These are phyloP conservation scores for Solanum ossicruentum DNA, from an alignment of 257 asterid genomes.

Conservation along the genomic window DNA sequence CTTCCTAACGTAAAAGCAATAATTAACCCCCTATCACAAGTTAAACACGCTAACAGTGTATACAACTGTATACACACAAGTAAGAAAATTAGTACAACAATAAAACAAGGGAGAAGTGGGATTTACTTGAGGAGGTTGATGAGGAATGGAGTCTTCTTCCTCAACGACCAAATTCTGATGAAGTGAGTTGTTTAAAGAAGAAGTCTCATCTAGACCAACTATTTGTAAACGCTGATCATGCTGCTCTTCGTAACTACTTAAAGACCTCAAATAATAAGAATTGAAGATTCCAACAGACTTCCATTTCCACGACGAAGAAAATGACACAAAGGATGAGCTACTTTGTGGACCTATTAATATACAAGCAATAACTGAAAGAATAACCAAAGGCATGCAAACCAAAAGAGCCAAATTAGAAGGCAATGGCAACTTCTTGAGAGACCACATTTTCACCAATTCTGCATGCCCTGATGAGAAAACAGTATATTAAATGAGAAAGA, in stretches of 20 bases:
- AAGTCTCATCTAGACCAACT: background rate
- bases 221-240: background rate
- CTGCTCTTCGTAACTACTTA: background rate
- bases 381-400: constrained; percentile 14
- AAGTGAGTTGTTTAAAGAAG: background rate
- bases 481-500: background rate
- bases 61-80: background rate
- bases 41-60: background rate
- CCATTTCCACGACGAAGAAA: constrained; percentile 11
- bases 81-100: background rate
- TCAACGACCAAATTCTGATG: background rate
- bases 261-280: constrained; percentile 2
- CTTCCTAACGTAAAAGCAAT: background rate
- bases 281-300: constrained; percentile 5
- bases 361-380: constrained; percentile 7
- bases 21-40: background rate
- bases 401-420: constrained; percentile 1
- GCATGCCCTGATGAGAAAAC: background rate
- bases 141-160: background rate
- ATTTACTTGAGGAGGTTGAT: background rate
- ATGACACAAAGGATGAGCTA: background rate
- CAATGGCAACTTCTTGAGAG: constrained; percentile 8
- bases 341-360: background rate
- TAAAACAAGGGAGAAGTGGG: background rate
- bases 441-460: constrained; percentile 16